Conservation (phyloP, 2,329 filamentous ascomycete species). For the Thelonectria discophora region DNA sequence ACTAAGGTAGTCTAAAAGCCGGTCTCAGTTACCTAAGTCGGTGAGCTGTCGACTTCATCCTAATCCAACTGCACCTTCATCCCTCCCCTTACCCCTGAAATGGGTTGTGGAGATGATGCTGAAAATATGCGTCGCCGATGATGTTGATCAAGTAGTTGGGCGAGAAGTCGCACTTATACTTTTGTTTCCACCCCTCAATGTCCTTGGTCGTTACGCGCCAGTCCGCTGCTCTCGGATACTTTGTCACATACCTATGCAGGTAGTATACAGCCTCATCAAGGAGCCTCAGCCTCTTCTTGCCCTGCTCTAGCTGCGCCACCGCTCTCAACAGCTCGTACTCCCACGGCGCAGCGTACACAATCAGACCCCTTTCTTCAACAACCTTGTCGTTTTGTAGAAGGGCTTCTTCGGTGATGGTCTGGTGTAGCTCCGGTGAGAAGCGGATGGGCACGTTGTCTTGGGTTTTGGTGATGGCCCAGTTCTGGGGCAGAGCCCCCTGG, state of each 20-base stretch:
- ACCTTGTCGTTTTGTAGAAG: not conserved
- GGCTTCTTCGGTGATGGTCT: not conserved
- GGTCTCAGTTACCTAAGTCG: too few relatives aligned
- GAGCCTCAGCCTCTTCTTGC: not conserved
- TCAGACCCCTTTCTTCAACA: not conserved
- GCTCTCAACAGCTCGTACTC: not conserved
- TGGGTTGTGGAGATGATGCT: too few relatives aligned
- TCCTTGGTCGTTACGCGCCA: not conserved
- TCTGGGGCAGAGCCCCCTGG: not conserved
- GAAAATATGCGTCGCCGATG: too few relatives aligned
- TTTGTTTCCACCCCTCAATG: not conserved
- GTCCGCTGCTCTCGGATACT: not conserved
- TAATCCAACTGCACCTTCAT: too few relatives aligned
- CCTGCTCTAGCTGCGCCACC: not conserved
- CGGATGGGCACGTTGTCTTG: not conserved
- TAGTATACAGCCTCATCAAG: not conserved
- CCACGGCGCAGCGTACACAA: conserved; percentile 9
- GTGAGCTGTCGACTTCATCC: too few relatives aligned
- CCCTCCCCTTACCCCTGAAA: too few relatives aligned
- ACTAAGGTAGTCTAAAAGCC: too few relatives aligned
- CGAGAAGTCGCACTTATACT: not conserved
- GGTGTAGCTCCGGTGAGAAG: not conserved
- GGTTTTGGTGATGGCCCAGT: conserved; percentile 7
- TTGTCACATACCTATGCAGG: not conserved
- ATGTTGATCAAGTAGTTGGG: too few relatives aligned